Evolutionary conservation across 2,329 filamentous ascomycete genomes (phyloP), one percentile per base, ranked within the genome.

Genomic region (Diaporthe citriasiana): DNA sequence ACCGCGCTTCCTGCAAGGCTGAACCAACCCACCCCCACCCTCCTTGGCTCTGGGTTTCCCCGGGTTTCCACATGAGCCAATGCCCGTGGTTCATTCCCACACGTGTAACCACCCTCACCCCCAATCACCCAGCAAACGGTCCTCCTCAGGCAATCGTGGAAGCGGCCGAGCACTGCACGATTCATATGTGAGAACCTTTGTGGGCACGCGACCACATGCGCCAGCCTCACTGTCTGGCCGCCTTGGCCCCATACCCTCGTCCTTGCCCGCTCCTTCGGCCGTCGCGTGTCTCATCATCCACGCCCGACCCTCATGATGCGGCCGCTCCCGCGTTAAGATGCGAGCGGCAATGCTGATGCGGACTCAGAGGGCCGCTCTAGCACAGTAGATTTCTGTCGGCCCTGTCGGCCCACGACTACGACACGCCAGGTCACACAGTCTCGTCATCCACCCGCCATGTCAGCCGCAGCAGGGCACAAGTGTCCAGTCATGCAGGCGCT

Each of bases 151-250:
- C 60, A 47, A 65, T 65, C 60, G 60, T 42, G 27, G 27, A 35
- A 50, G 17, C 19, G 63, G 63, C 63, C 45, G 51, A 51, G 63
- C 27, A 17, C 63, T 12, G 63, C 47, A 66, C 63, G 63, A 66
- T 51, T 66, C 63, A 30, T 66, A 66, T 47, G 33, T 30, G 63
- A 66, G 63, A 40, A 66, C 63, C 63, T 66, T 51, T 66, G n/a
- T 51, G 63, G 45, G 45, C 63, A 66, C 45, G 45, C 47, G 63
- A 66, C 63, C 45, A 38, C 30, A 66, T 66, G 42, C 35, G 25
- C 25, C 60, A 55, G 40, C 56, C 10, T 42, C n/a, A 40, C 33
- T 13, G 22, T 25, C n/a, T 5, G 55, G n/a, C 22, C n/a, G 22
- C 19, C 8, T 57, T 8, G 55, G 19, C n/a, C 15, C 50, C 50